These are phyloP conservation scores for Batkoa obscura DNA, from an alignment of 371 early-diverging fungal species.

Conservation along the genomic window DNA sequence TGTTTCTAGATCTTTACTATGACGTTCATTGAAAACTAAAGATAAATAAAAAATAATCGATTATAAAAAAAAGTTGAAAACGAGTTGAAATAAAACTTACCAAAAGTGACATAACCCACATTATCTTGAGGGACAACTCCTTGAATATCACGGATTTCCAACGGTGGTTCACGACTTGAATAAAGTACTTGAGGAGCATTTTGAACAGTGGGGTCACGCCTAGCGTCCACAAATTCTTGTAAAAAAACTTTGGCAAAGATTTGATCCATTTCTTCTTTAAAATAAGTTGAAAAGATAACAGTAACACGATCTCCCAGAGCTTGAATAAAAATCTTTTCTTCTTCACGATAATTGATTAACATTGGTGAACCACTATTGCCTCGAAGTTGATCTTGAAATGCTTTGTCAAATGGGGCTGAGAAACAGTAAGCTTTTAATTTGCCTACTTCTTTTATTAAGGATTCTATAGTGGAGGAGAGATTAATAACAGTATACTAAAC, in stretches of 20 bases:
- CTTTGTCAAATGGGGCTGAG: conserved; percentile 83
- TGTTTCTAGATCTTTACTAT: conserved; percentile 47
- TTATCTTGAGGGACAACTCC: conserved; percentile 37
- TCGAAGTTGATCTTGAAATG: conserved; percentile 64
- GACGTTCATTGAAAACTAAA: conserved; percentile 83
- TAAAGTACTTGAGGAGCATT: conserved; percentile 93
- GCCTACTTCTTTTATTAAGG: conserved; percentile 54
- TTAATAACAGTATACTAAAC: conserved; percentile 1
- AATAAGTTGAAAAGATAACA: conserved; percentile 86
- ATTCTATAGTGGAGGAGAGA: no score
- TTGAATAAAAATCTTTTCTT: conserved; percentile 81
- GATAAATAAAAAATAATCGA: no score
- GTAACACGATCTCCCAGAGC: conserved; percentile 85
- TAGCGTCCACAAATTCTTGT: conserved; percentile 96
- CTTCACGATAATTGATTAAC: conserved; percentile 80
- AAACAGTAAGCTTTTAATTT: conserved; percentile 80
- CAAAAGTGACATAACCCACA: conserved; percentile 88
- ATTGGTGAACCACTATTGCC: conserved; percentile 51
- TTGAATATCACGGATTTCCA: conserved; percentile 71
- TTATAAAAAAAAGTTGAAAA: no score
- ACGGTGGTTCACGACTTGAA: conserved; percentile 77
- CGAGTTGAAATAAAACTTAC: conserved; percentile 19
- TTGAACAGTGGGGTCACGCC: conserved; percentile 71
- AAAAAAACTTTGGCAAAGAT: conserved; percentile 91
- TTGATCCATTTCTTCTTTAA: conserved; percentile 91